Conservation (phyloP, 2,329 filamentous ascomycete genomes). For the Plenodomus tracheiphilus region DNA sequence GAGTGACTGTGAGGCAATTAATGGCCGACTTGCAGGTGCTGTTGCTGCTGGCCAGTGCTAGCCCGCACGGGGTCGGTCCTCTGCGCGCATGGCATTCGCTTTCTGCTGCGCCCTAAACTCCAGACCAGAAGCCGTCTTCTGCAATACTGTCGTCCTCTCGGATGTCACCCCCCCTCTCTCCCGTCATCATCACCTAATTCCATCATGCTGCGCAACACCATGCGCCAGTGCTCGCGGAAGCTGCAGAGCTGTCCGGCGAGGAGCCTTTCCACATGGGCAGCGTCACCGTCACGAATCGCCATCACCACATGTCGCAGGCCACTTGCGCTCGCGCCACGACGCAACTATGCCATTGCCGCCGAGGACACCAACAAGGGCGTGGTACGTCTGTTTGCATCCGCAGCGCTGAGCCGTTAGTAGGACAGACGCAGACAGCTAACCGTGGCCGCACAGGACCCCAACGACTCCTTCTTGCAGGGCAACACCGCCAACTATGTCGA, state of each 20-base stretch:
- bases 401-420: not conserved
- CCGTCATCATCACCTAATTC: slow-evolving; percentile 20
- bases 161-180: slow-evolving; percentile 30
- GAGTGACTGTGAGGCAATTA: not conserved
- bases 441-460: slow-evolving; percentile 66
- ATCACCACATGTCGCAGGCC: slow-evolving; percentile 54
- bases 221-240: slow-evolving; percentile 67
- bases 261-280: slow-evolving; percentile 48
- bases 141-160: slow-evolving; percentile 27
- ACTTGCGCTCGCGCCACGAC: slow-evolving; percentile 52
- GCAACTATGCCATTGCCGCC: slow-evolving; percentile 62
- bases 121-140: not conserved
- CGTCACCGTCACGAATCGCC: slow-evolving; percentile 43
- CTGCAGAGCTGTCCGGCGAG: slow-evolving; percentile 59
- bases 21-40: not conserved
- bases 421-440: slow-evolving; percentile 23
- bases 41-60: slow-evolving; percentile 11
- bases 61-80: slow-evolving; percentile 13
- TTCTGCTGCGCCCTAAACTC: not conserved
- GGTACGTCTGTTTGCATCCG: slow-evolving; percentile 47
- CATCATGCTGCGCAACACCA: slow-evolving; percentile 73
- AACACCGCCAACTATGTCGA: slow-evolving; percentile 99
- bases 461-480: slow-evolving; percentile 94
- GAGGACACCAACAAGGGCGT: slow-evolving; percentile 65
- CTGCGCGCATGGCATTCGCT: not conserved